Evolutionary conservation across 768 basidiomycete species (phyloP), one percentile per base, ranked within the genome.

Genomic region (Pleurotus salmoneostramineus): DNA sequence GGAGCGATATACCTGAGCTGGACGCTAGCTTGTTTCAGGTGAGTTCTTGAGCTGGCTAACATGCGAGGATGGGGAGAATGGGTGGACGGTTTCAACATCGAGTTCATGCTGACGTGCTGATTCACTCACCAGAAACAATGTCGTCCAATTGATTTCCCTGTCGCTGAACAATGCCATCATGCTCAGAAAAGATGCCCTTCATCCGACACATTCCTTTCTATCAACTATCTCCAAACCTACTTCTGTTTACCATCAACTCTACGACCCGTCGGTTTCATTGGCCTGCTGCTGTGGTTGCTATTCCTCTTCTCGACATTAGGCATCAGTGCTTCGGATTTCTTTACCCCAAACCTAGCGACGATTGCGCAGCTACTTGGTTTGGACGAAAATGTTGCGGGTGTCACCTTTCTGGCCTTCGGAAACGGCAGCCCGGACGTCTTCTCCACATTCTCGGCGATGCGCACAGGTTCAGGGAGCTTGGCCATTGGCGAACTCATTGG

Each of bases 371-470:
- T 91, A 3, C 82, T 99, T 3, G 91, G 94, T 0, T 72, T 99
- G 42, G 91, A 91, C 64, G 95, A 99, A 68, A 91, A 92, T 56
- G 87, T 98, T 12, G 95, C 97, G 0, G 97, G 97, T 0, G 95
- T 98, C 21, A 99, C 97, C 0, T 91, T 99, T 64, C 81, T 99
- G 32, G 97, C 97, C 0, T 95, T 98, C 68, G 96, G 96, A 42
- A 98, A 98, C 68, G 96, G 95, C 33, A 95, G 93, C 65, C 96
- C 96, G 0, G 96, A 98, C 69, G 82, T 98, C 3, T 98, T 98
- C 71, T 89, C 93, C 5, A 99, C 97, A 0, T 97, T 96, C 69
- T 91, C 93, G 1, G 92, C 96, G 15, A 89, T 99, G 84, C 85
- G 85, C 33, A 79, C 86, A 17, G 75, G 88, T 64, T 92, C 95